phyloP scores from a whole-genome alignment of 2,329 filamentous ascomycete species.

The Alternaria sp. region DNA sequence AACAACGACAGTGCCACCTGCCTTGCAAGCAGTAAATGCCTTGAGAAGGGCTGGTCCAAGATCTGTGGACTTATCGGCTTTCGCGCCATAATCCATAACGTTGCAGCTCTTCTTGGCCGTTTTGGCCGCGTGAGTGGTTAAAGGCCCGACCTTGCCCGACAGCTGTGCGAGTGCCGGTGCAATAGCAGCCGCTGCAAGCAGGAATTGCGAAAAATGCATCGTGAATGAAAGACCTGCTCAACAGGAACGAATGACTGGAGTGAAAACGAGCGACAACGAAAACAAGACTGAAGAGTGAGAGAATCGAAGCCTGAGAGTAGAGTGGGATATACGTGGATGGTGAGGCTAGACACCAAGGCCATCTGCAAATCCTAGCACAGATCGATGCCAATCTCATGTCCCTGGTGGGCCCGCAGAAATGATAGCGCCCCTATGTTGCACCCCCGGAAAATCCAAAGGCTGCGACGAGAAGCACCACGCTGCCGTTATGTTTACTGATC shows the following conservation, averaged over 20 bases:
- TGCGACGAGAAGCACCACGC: neutral
- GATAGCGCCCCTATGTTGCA: neutral
- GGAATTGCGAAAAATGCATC: conserved; percentile 34
- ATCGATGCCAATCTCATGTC: neutral
- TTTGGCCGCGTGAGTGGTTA: conserved; percentile 49
- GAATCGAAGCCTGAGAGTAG: conserved; percentile 1
- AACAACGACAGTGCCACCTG: conserved; percentile 59
- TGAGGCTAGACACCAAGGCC: neutral
- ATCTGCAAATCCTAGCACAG: neutral
- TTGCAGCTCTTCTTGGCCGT: conserved; percentile 59
- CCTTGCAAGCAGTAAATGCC: conserved; percentile 60
- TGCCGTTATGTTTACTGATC: neutral
- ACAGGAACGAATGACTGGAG: conserved; percentile 27
- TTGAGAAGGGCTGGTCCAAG: conserved; percentile 56
- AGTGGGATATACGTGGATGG: neutral
- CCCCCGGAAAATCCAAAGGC: neutral
- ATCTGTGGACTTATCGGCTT: conserved; percentile 60
- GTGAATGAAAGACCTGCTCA: conserved; percentile 28
- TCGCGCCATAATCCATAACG: conserved; percentile 60
- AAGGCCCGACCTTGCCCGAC: conserved; percentile 43
- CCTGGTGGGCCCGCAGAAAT: neutral
- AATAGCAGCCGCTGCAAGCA: conserved; percentile 30
- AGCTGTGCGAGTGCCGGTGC: conserved; percentile 36
- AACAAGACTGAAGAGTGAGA: neutral
- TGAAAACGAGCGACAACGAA: conserved; percentile 12